Base-by-base conservation (phyloP, 768 basidiomycete species). In the Mycena haematopus region DNA sequence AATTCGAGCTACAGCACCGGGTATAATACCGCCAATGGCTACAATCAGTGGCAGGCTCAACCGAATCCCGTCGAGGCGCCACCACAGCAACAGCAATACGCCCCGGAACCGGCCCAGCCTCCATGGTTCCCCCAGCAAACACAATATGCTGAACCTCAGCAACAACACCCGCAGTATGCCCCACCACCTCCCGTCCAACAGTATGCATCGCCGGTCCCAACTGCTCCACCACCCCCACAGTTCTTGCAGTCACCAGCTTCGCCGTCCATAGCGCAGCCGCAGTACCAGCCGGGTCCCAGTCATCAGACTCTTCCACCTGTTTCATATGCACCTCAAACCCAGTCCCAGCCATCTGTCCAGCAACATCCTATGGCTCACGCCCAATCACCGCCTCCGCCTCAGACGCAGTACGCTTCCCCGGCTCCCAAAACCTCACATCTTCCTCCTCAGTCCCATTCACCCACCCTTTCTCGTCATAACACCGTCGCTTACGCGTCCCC, bases 1-100 rank as follows among this genome's bases (percentile, higher is more conserved):
- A 63, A 70, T 38, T 47, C 74, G 25, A 66, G 53, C 40, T 71
- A 74, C 60, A 68, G 51, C 27, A 62, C 67, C 63, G 71, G 69
- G 38, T 70, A 60, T 57, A 72, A 63, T 63, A 69, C 66, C 14
- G 71, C 45, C 56, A 73, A 71, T 52, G 73, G 71, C 25, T 75
- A 78, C 60, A 64, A 53, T 51, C 78, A 78, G 61, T 81, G 79
- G 77, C 67, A 70, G n/a, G 69, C 70, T 27, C 71, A 68, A 19
- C 71, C 56, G 38, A 66, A 71, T 49, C 40, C 73, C 21, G 58
- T 68, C 25, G 52, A 58, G 31, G 50, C 65, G 25, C 58, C 73
- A 6, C 40, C 68, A 25, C 54, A 62, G 29, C 72, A 72, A 31
- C 53, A 64, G 33, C 71, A 67, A 6, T 72, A 66, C 31, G 50